phyloP scores from a whole-genome alignment of 78 protist species.

The Dictyostelium capitatum region DNA sequence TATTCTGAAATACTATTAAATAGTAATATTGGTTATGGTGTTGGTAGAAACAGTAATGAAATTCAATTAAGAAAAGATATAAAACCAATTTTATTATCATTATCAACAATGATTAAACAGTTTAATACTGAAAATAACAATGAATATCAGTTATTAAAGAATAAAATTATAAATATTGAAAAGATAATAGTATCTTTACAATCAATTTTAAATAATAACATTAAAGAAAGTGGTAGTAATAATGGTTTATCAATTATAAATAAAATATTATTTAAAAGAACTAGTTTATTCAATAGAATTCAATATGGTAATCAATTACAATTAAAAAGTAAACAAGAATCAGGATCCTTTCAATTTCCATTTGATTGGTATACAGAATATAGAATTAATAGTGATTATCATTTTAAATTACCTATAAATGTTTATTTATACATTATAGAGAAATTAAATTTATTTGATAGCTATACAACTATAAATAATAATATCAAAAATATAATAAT shows the following conservation, averaged over 20 bases:
- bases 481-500: background rate
- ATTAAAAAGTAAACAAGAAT: background rate
- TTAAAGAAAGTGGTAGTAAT: background rate
- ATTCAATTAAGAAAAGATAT: background rate
- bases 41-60: background rate
- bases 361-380: background rate
- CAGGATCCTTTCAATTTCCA: background rate
- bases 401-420: background rate
- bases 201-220: background rate
- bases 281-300: background rate
- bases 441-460: background rate
- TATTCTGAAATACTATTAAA: background rate
- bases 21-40: too few relatives aligned
- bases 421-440: background rate
- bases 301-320: background rate
- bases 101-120: background rate
- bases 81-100: constrained; percentile 13
- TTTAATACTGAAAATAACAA: background rate
- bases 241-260: background rate
- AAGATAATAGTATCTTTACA: background rate
- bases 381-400: background rate
- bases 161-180: background rate
- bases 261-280: background rate
- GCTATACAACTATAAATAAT: background rate
- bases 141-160: background rate